Percentiles rank a stretch among this genome's conserved stretches.
These are phyloP conservation scores for Amoebophrya sp. DNA, from an alignment of 169 alveolate species.

Conservation along the genomic window DNA sequence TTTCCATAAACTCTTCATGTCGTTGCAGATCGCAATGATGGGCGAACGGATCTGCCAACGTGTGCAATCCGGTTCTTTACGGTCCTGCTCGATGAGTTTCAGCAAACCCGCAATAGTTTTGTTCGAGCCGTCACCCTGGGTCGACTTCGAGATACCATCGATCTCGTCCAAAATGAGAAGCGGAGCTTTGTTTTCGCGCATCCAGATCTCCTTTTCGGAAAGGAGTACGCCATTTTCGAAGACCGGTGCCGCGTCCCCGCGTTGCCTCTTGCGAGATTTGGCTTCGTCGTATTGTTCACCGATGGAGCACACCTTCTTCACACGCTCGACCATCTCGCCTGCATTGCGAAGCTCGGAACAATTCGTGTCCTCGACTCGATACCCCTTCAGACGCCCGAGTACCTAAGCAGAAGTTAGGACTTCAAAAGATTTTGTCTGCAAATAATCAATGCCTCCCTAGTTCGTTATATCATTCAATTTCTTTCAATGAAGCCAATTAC, in stretches of 20 bases:
- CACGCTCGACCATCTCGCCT: not conserved
- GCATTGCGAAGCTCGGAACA: not conserved
- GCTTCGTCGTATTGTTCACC: not conserved
- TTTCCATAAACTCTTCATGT: not conserved
- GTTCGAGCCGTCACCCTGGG: not conserved
- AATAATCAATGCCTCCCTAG: too few relatives aligned
- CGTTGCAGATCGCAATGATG: conserved; percentile 13
- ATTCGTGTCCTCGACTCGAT: not conserved
- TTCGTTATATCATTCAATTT: too few relatives aligned
- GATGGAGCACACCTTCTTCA: not conserved
- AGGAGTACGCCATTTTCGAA: not conserved
- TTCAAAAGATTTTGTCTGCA: too few relatives aligned
- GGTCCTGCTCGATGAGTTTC: not conserved
- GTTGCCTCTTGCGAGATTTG: not conserved
- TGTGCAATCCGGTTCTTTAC: not conserved
- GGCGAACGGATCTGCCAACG: not conserved
- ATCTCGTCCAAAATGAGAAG: not conserved
- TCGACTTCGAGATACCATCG: not conserved
- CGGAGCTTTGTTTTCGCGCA: conserved; percentile 20
- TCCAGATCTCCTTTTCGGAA: not conserved
- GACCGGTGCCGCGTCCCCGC: not conserved
- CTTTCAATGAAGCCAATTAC: too few relatives aligned
- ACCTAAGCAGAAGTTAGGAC: too few relatives aligned
- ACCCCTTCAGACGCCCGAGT: not conserved
- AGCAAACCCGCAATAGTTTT: not conserved